A percentile compares a stretch with the other conserved stretches of the same genome.
These are phyloP conservation scores for Aquilaria malaccensis DNA, from an alignment of 345 rosid genomes.

Conservation along the genomic window DNA sequence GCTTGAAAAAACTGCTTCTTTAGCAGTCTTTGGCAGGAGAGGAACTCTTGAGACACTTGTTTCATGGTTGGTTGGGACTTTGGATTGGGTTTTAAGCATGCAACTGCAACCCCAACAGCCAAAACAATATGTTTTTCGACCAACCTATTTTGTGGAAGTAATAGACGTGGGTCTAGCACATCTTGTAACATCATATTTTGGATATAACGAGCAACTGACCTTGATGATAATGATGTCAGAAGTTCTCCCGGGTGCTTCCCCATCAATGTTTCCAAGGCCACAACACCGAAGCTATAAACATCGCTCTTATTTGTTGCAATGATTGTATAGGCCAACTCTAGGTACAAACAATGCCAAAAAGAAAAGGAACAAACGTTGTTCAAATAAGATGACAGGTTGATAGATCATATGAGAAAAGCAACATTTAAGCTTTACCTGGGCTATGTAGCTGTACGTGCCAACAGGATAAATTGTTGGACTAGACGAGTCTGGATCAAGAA, in stretches of 20 bases:
- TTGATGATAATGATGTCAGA: background rate
- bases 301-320: background rate
- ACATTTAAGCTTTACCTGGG: background rate
- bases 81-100: slow-evolving; percentile 10
- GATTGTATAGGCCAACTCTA: slow-evolving; percentile 8
- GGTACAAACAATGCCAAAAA: background rate
- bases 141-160: background rate
- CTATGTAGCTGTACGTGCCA: slow-evolving; percentile 9
- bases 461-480: background rate
- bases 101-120: background rate
- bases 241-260: slow-evolving; percentile 18
- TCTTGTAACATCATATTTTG: slow-evolving; percentile 1
- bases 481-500: slow-evolving; percentile 11
- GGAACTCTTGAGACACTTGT: slow-evolving; percentile 7
- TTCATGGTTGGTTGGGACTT: slow-evolving; percentile 13
- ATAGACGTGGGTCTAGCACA: slow-evolving; percentile 6
- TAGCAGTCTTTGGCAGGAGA: background rate
- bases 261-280: slow-evolving; percentile 12
- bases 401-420: background rate
- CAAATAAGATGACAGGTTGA: background rate
- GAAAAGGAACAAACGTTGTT: background rate
- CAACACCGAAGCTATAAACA: slow-evolving; percentile 16
- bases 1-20: background rate
- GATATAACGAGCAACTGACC: background rate
- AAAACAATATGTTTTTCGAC: background rate